Evolutionary conservation across 2,329 filamentous ascomycete genomes (phyloP).

Genomic region (Canariomyces notabilis): DNA sequence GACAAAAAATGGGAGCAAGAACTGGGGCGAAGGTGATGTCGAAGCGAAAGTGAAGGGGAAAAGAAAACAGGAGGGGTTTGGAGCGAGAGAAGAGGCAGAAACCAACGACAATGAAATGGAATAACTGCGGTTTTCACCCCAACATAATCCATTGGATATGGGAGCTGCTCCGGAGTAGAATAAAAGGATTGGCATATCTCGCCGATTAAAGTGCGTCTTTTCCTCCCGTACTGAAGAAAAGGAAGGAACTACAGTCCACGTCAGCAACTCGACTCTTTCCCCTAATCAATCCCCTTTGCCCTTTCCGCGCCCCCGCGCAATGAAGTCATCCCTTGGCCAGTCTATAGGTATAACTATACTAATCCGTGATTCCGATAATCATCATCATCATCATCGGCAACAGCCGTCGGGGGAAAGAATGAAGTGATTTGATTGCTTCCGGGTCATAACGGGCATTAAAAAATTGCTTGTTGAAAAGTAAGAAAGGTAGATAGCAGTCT

Average conservation of each 20-base stretch:
- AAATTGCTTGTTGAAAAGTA: background rate
- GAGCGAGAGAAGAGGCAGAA: slow-evolving; percentile 5
- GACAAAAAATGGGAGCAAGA: background rate
- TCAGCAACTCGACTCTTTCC: background rate
- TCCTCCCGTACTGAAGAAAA: too few relatives aligned
- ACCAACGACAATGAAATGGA: slow-evolving; percentile 1
- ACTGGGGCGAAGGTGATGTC: background rate
- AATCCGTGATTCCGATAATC: slow-evolving; percentile 1
- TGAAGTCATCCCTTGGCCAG: slow-evolving; percentile 8
- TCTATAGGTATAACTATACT: slow-evolving; percentile 8
- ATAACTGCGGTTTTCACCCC: background rate
- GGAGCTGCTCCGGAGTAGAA: too few relatives aligned
- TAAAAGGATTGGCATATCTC: background rate
- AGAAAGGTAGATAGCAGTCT: background rate
- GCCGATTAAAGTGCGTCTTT: background rate
- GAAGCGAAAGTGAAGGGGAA: slow-evolving; percentile 3
- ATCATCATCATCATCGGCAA: slow-evolving; percentile 4
- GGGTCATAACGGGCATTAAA: slow-evolving; percentile 14
- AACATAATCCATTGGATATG: too few relatives aligned
- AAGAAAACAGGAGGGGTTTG: slow-evolving; percentile 6
- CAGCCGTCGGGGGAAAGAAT: background rate
- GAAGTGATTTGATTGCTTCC: slow-evolving; percentile 5
- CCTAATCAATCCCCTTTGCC: background rate
- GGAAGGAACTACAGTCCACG: background rate
- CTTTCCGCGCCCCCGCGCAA: background rate